A percentile compares a stretch with the other conserved stretches of the same genome.
Evolutionary conservation across 2,329 filamentous ascomycete species (phyloP).

Genomic region (Furcasterigmium furcatum): DNA sequence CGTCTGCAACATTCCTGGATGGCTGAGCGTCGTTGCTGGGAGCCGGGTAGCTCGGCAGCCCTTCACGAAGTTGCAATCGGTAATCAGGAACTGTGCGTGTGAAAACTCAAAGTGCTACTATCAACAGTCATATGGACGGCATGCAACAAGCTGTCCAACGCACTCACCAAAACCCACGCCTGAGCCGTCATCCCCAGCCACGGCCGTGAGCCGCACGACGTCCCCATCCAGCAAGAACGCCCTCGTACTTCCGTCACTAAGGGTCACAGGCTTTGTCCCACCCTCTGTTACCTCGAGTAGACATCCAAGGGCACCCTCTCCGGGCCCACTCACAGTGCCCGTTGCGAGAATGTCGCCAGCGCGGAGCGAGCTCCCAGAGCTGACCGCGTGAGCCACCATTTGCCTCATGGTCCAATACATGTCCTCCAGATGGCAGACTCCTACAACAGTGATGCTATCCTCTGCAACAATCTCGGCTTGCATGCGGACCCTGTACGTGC

Average conservation of each 20-base stretch:
- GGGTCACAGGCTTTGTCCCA: slow-evolving; percentile 23
- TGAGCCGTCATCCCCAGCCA: slow-evolving; percentile 32
- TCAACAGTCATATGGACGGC: slow-evolving; percentile 1
- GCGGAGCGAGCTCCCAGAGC: slow-evolving; percentile 30
- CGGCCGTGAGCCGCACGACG: slow-evolving; percentile 30
- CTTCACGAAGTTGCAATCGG: too few species aligned
- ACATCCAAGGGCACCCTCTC: slow-evolving; percentile 30
- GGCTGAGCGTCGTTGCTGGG: too few species aligned
- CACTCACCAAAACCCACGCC: slow-evolving; percentile 38
- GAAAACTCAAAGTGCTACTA: too few species aligned
- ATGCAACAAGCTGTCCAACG: slow-evolving; percentile 16
- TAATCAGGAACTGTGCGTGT: too few species aligned
- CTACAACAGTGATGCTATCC: slow-evolving; percentile 18
- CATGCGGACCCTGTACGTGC: slow-evolving; percentile 29
- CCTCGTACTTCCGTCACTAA: slow-evolving; percentile 25
- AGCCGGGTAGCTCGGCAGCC: too few species aligned
- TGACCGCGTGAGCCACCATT: slow-evolving; percentile 30
- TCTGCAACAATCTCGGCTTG: slow-evolving; percentile 21
- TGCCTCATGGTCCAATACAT: slow-evolving; percentile 36
- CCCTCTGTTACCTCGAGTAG: slow-evolving; percentile 35
- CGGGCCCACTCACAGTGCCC: slow-evolving; percentile 34
- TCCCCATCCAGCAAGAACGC: slow-evolving; percentile 36
- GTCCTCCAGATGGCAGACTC: slow-evolving; percentile 22
- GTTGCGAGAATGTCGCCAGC: slow-evolving; percentile 38
- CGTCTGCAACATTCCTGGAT: too few species aligned